Evolutionary conservation across 192 early-diverging fungal genomes (phyloP).

Genomic region (Chytriomyces confervae): DNA sequence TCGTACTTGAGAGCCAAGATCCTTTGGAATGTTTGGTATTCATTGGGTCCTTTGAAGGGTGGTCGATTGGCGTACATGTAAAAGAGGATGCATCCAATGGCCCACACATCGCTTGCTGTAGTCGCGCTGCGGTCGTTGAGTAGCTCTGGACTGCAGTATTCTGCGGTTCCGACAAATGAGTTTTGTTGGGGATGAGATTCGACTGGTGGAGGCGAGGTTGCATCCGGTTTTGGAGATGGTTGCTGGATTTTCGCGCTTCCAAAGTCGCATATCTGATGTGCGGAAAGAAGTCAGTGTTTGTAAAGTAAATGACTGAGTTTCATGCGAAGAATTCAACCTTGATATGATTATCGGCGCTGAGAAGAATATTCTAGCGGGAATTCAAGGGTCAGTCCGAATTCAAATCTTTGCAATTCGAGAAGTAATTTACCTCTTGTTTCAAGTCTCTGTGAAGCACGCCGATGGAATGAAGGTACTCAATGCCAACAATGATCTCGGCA

Average conservation of each 20-base stretch:
- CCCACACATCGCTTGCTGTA: conserved; percentile 60
- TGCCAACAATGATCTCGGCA: conserved; percentile 81
- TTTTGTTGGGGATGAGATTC: conserved; percentile 58
- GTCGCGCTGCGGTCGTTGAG: conserved; percentile 82
- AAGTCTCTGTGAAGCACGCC: conserved; percentile 92
- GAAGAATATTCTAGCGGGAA: conserved; percentile 68
- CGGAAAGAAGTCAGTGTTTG: conserved; percentile 75
- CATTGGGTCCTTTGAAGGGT: conserved; percentile 93
- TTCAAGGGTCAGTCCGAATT: neutral
- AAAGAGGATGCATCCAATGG: conserved; percentile 87
- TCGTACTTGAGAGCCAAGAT: conserved; percentile 87
- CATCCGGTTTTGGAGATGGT: neutral
- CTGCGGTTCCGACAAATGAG: conserved; percentile 98
- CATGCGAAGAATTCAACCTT: conserved; percentile 47
- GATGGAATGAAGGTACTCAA: conserved; percentile 85
- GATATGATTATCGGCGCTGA: conserved; percentile 89
- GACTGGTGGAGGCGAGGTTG: neutral
- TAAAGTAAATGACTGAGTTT: conserved; percentile 61
- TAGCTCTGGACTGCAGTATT: conserved; percentile 97
- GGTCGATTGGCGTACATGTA: conserved; percentile 88
- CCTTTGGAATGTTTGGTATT: conserved; percentile 97
- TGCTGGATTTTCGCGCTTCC: conserved; percentile 85
- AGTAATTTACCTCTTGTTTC: conserved; percentile 78
- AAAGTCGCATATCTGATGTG: conserved; percentile 71
- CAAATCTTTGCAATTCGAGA: neutral